Base-by-base conservation (phyloP, 495 filamentous ascomycete genomes). In the Pseudoneurospora amorphoporcata region DNA sequence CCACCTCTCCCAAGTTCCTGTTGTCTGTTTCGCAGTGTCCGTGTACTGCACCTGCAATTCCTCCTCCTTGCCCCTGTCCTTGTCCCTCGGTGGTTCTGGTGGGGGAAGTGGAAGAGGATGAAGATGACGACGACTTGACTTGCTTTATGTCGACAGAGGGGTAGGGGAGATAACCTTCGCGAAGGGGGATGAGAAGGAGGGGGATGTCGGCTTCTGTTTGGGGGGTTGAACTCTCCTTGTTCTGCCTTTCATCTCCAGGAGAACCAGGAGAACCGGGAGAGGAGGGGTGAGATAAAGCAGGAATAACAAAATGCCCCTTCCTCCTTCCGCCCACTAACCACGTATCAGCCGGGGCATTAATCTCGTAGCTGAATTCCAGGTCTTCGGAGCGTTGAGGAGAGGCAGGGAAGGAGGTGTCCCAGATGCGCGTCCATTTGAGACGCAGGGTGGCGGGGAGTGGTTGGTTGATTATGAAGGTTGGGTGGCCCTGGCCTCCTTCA, bases 291-390 rank as follows among this genome's bases (percentile, higher is more conserved):
- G 23, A 23, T 23, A 23, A 23, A 5, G 75, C 76, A 2, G 83
- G 84, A 37, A 88, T 89, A 3, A 87, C 86, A 80, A 97, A 97
- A 74, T 93, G 92, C 1, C 88, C 91, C 72, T 91, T 90, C 32
- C 92, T 86, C 42, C 90, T 87, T 0, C 96, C 95, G 39, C 93
- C 94, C 5, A 98, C 82, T 1, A 97, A 86, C 95, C 94, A 99
- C 1, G 85, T 84, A 14, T 96, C 94, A 0, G 88, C 80, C 41
- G 90, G 88, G 12, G 92, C 90, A 45, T 91, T 88, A 12, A 99
- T 79, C 76, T 97, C 94, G 80, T 93, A 97, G 73, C 89, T 87
- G 79, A 97, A 97, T 76, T 93, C 90, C 2, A 95, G 81, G 41
- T 89, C 83, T 23, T 85, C 81, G 9, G 80, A 81, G 10, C 81